These are phyloP conservation scores for Hippophae rhamnoides DNA, from an alignment of 306 rosid species.

Conservation along the genomic window DNA sequence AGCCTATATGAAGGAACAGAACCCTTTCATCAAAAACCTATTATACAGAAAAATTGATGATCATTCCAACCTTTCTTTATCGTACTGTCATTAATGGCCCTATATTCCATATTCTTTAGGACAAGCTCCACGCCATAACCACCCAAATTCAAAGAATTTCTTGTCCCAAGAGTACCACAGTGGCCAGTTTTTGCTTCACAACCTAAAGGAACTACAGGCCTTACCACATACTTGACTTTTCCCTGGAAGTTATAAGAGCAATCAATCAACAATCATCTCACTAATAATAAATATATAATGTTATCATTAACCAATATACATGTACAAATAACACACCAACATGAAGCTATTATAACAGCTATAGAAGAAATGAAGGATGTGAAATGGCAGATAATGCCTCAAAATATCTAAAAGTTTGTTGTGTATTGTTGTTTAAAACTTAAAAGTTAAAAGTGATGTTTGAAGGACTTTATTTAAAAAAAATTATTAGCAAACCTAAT, in stretches of 20 bases:
- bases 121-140: slow-evolving; percentile 98
- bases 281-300: too few species aligned
- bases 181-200: slow-evolving; percentile 53
- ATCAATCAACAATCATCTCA: slow-evolving; percentile 15
- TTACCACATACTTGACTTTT: slow-evolving; percentile 62
- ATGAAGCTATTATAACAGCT: slow-evolving; percentile 1
- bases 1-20: neutral
- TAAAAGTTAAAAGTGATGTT: too few species aligned
- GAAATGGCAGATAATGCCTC: neutral
- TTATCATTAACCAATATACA: slow-evolving; percentile 1
- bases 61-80: slow-evolving; percentile 69
- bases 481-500: too few species aligned
- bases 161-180: slow-evolving; percentile 85
- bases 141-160: slow-evolving; percentile 74
- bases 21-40: neutral
- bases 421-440: too few species aligned
- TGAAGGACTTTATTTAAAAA: too few species aligned
- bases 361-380: neutral
- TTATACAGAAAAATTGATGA: neutral
- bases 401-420: neutral
- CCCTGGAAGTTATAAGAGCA: slow-evolving; percentile 43
- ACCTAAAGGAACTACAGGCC: slow-evolving; percentile 75
- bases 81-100: slow-evolving; percentile 85
- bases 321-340: neutral
- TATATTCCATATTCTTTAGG: slow-evolving; percentile 95